Base-by-base conservation (phyloP, 2,329 filamentous ascomycete species). In the Tolypocladium ovalisporum region DNA sequence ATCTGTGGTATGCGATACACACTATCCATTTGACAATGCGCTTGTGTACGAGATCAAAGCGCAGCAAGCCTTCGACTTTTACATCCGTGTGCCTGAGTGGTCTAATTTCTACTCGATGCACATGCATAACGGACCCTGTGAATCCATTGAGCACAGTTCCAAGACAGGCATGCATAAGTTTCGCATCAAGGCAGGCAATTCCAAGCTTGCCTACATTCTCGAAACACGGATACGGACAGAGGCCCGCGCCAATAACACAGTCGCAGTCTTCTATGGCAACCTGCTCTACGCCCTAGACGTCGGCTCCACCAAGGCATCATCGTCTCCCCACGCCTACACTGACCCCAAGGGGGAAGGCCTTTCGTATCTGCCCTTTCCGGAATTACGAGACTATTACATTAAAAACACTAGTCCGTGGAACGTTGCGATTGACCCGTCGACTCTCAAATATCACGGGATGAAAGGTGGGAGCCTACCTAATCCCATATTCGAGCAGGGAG, bases 1-100 rank as follows among this genome's bases (percentile, higher is more conserved):
- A 10, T 71, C 64, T 1, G 68, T 82, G 13, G 62, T 63, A 13
- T 79, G 76, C 62, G 66, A 74, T 29, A 83, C 80, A 0, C 69
- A 71, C 54, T 83, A 83, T 64, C 80, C 67, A 27, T 65, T 70
- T 57, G 29, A 66, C 64, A 62, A 66, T 63, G 58, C 59, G 49
- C 57, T 69, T 60, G 52, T 58, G 44, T 64, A 72, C 64, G 61
- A 63, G 57, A 57, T 68, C 64, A 47, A 66, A 60, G 54, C 68
- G 56, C 24, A 65, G 58, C 54, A 59, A 3, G 35, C 53, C 1
- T 68, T 71, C 56, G 60, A 67, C 49, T 56, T 70, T 24, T 67
- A 65, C 52, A 39, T 71, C 27, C 67, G 68, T 37, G 61, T 70
- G 13, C 68, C 69, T 0, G 59, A 57, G 8, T 70, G 67, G 67